phyloP scores from a whole-genome alignment of 768 basidiomycete species.

The Tulasnella sp. region DNA sequence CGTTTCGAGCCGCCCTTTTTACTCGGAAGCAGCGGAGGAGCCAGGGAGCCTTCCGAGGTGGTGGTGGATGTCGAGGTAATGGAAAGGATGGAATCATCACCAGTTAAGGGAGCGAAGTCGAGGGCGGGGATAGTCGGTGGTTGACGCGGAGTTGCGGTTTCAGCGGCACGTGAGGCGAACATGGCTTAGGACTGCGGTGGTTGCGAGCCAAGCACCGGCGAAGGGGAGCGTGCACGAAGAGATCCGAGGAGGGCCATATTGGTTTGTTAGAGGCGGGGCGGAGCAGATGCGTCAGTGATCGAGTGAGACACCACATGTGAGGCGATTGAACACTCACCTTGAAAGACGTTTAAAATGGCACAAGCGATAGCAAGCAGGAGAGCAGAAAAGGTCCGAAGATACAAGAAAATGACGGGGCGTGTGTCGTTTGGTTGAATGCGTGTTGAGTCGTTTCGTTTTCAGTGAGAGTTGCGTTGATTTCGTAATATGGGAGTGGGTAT shows the following conservation, averaged over 20 bases:
- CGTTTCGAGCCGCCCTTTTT: slow-evolving; percentile 13
- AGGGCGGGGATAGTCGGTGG: not conserved
- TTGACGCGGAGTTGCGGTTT: not conserved
- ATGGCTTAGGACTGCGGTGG: not conserved
- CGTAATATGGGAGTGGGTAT: not conserved
- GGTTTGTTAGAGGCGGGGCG: not conserved
- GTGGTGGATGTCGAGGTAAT: not conserved
- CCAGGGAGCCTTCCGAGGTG: not conserved
- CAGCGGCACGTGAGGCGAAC: slow-evolving; percentile 7
- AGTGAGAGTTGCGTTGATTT: slow-evolving; percentile 3
- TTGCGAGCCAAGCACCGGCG: slow-evolving; percentile 2
- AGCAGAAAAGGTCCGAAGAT: slow-evolving; percentile 8
- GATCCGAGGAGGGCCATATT: slow-evolving; percentile 5
- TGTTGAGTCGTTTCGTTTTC: not conserved
- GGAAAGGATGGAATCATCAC: not conserved
- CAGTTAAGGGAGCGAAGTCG: not conserved
- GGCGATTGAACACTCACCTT: not conserved
- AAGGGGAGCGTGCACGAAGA: slow-evolving; percentile 13
- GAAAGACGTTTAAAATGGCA: not conserved
- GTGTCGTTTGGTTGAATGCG: not conserved
- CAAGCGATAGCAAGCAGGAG: not conserved
- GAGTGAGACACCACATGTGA: not conserved
- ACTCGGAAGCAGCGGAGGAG: slow-evolving; percentile 10
- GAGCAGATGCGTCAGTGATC: not conserved
- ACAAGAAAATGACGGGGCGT: not conserved